phyloP scores from a whole-genome alignment of 805 yeast genomes.

The Ogataea zsoltii region DNA sequence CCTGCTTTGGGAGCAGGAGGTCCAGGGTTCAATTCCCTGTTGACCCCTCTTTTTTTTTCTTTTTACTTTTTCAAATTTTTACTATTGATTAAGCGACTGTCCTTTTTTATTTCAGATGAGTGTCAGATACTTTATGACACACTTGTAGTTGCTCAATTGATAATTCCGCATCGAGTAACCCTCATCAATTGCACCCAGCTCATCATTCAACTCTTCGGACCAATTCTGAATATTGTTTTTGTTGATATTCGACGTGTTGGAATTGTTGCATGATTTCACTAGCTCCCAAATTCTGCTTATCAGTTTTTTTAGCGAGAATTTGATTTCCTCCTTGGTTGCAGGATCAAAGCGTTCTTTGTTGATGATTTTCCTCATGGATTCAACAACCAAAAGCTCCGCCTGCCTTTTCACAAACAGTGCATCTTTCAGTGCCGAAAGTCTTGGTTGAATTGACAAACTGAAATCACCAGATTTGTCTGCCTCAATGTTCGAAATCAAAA shows the following conservation, averaged over 20 bases:
- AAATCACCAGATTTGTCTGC: constrained; percentile 16
- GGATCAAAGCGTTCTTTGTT: constrained; percentile 10
- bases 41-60: constrained; percentile 29
- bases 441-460: constrained; percentile 28
- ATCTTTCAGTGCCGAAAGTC: constrained; percentile 37
- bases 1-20: constrained; percentile 60
- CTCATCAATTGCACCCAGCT: constrained; percentile 24
- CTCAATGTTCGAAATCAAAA: constrained; percentile 21
- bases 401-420: constrained; percentile 36
- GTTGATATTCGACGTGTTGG: constrained; percentile 23
- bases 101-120: constrained; percentile 8
- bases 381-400: constrained; percentile 36
- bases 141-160: constrained; percentile 24
- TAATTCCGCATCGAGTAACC: constrained; percentile 33
- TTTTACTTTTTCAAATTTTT: background rate
- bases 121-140: constrained; percentile 20
- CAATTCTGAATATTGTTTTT: constrained; percentile 23
- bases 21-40: constrained; percentile 57
- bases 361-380: constrained; percentile 25
- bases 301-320: constrained; percentile 14
- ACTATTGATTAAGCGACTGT: constrained; percentile 1
- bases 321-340: constrained; percentile 22
- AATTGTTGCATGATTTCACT: constrained; percentile 24
- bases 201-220: constrained; percentile 21
- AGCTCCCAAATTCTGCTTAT: constrained; percentile 28